Evolutionary conservation across 1,284 basidiomycete genomes (phyloP), one percentile per base, ranked within the genome.

Genomic region (Inonotus hispidus): DNA sequence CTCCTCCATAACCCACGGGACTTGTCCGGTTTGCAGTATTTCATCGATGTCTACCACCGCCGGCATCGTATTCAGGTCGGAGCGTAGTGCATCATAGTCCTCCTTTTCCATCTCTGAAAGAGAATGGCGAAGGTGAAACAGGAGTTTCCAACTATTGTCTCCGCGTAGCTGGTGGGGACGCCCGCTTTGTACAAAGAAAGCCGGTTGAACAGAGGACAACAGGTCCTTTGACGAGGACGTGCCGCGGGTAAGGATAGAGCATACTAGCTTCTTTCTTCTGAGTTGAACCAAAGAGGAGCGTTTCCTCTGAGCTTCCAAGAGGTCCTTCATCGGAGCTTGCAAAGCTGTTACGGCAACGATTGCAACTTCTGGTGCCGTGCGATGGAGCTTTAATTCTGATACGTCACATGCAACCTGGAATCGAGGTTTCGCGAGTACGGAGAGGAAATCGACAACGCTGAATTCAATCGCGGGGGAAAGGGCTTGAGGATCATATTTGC

Each of bases 131-230:
- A 92, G 77, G 68, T 91, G 84, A 62, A 88, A 84, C 27, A 92
- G 72, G 59, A 92, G 83, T 64, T 84, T 85, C 75, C 90, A 90
- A 2, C 77, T 75, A 1, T 78, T 72, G 65, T 89, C 83, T 25
- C 80, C 81, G 29, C 91, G 86, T 47, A 92, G 69, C 45, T 76
- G 70, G 56, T 84, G 80, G 2, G 90, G 88, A 11, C 78, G 73
- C 2, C 89, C 90, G 56, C 77, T 79, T 69, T 91, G 90, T 29
- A 93, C 81, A 43, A 93, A 78, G 68, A 85, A 91, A 1, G 90
- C 90, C 2, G 90, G 89, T 56, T 90, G 90, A 49, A 84, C 90
- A 47, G 85, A 84, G 23, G 90, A 91, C 39, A 88, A 77, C 23
- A 88, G 87, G 69, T 93, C 90, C 7, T 88, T 77, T 27, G 83